Conservation (phyloP, 78 protist genomes). For the Guillardia theta region DNA sequence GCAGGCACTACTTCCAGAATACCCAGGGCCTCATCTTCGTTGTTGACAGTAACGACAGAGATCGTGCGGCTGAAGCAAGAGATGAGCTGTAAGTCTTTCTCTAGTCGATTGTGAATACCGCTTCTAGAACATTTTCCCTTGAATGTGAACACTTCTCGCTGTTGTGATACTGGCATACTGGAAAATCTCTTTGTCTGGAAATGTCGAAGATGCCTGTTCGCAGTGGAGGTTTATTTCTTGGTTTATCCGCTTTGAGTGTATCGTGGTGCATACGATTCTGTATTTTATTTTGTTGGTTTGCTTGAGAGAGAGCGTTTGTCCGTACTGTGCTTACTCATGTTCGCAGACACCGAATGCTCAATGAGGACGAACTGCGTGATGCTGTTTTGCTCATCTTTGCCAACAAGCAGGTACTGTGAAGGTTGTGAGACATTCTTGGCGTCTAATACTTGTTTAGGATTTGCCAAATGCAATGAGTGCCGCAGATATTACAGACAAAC, state of each 20-base stretch:
- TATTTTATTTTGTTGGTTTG: no score
- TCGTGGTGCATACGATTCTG: no score
- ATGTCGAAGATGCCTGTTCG: no score
- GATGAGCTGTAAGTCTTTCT: slow-evolving; percentile 59
- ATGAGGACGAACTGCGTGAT: slow-evolving; percentile 85
- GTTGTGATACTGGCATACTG: no score
- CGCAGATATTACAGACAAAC: slow-evolving; percentile 90
- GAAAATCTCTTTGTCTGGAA: neutral
- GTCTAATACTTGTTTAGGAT: slow-evolving; percentile 61
- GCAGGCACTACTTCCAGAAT: slow-evolving; percentile 82
- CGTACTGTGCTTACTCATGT: no score
- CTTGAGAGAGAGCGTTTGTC: neutral
- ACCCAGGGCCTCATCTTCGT: slow-evolving; percentile 94
- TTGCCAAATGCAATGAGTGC: slow-evolving; percentile 94
- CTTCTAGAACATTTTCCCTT: no score
- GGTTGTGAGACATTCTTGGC: neutral
- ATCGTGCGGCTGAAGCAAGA: slow-evolving; percentile 70
- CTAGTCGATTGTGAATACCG: no score
- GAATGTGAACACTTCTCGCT: no score
- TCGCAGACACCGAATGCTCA: slow-evolving; percentile 68
- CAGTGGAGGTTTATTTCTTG: no score
- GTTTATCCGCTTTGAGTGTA: no score
- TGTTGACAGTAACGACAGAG: slow-evolving; percentile 89
- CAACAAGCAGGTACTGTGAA: slow-evolving; percentile 75
- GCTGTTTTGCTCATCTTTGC: slow-evolving; percentile 87